Evolutionary conservation across 805 yeast genomes (phyloP).

Genomic region (Suhomyces faveliae): DNA sequence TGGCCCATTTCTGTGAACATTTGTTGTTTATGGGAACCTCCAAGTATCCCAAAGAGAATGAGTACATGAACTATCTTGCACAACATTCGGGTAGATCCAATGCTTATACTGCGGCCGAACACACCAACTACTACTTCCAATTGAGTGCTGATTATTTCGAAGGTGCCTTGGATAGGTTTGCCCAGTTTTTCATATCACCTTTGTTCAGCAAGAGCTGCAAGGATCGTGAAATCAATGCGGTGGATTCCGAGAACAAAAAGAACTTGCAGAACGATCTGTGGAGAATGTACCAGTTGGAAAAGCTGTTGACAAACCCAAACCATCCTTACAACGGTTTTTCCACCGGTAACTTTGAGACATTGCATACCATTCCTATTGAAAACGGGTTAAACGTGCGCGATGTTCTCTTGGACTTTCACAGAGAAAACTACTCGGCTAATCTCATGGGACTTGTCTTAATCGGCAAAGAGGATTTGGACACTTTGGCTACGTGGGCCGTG

Average conservation of each 20-base stretch:
- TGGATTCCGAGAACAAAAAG: conserved; percentile 93
- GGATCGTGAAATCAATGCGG: conserved; percentile 91
- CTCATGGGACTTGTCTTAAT: conserved; percentile 83
- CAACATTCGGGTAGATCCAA: conserved; percentile 87
- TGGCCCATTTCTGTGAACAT: conserved; percentile 72
- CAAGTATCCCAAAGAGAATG: conserved; percentile 74
- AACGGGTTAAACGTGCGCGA: conserved; percentile 75
- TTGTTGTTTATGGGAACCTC: conserved; percentile 76
- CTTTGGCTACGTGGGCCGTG: conserved; percentile 67
- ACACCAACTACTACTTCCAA: conserved; percentile 90
- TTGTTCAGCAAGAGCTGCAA: conserved; percentile 71
- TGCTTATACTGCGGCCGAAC: conserved; percentile 87
- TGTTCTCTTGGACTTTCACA: conserved; percentile 73
- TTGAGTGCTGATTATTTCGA: conserved; percentile 70
- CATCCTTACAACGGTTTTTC: conserved; percentile 90
- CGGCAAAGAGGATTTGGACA: conserved; percentile 77
- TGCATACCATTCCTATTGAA: conserved; percentile 61
- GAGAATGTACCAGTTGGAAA: conserved; percentile 85
- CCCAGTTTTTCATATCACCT: conserved; percentile 89
- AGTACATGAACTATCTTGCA: conserved; percentile 68
- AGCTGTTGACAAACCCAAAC: conserved; percentile 62
- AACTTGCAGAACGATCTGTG: conserved; percentile 86
- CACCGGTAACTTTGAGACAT: conserved; percentile 81
- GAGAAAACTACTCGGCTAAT: conserved; percentile 74
- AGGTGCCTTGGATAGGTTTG: conserved; percentile 89